Base-by-base conservation (phyloP, 495 filamentous ascomycete genomes). In the Neurospora sp. region DNA sequence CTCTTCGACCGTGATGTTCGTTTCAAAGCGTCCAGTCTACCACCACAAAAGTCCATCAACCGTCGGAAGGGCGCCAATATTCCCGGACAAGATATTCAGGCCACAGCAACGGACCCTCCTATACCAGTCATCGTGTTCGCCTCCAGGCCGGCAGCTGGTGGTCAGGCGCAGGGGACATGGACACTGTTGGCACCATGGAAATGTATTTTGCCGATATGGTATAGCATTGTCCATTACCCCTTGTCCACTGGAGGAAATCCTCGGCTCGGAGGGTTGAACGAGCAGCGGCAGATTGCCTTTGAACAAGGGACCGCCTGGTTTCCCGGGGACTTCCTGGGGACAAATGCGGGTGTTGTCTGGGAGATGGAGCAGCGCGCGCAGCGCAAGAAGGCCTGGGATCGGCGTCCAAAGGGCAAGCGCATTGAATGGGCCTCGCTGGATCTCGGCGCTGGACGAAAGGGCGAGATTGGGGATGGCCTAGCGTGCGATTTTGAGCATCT, bases 181-280 rank as follows among this genome's bases (percentile, higher is more conserved):
- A 96, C 92, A 1, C 77, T 99, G 2, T 85, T 98, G 39, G 84
- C 96, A 4, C 96, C 96, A 0, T 98, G 96, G 95, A 95, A 94
- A 78, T 97, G 93, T 76, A 91, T 98, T 39, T 81, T 87, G 27
- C 90, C 94, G 1, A 83, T 98, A 42, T 99, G 96, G 96, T 93
- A 95, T 77, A 87, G 88, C 18, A 77, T 99, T 14, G 91, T 97
- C 88, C 93, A 93, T 78, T 95, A 92, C 78, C 93, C 94, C 0
- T 85, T 96, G 2, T 93, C 92, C 4, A 91, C 90, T 12, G 92
- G 93, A 35, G 89, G 92, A 2, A 94, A 92, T 66, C 89, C 92
- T 10, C 86, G 91, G 39, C 93, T 98, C 76, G 95, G 93, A 20
- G 95, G 96, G 4, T 76, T 98, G 38, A 86, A 92, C 37, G 91